Conservation (phyloP, 805 yeast species). For the Candida tammaniensis region DNA sequence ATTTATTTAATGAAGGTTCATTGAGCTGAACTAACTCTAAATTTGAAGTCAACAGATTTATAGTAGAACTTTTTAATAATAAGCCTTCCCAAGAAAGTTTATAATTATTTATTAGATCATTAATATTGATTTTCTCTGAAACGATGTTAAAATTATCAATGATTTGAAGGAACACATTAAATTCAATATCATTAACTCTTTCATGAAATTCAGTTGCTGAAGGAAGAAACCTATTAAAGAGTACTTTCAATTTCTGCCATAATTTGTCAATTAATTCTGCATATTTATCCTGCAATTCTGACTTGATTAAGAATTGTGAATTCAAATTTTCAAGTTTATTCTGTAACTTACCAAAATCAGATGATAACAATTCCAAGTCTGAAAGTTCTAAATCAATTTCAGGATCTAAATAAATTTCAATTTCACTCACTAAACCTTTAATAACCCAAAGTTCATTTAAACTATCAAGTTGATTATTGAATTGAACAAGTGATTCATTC, state of each 20-base stretch:
- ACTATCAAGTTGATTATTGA: conserved; percentile 8
- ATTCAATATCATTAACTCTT: conserved; percentile 9
- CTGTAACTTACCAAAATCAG: conserved; percentile 18
- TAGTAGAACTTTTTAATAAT: conserved; percentile 2
- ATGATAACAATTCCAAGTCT: conserved; percentile 18
- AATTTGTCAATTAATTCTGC: conserved; percentile 9
- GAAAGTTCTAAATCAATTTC: conserved; percentile 15
- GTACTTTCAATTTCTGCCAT: conserved; percentile 14
- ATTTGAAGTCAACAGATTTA: not conserved
- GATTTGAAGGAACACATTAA: conserved; percentile 10
- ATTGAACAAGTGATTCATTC: conserved; percentile 9
- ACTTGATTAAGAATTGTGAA: conserved; percentile 13
- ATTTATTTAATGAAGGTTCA: conserved; percentile 1
- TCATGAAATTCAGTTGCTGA: conserved; percentile 12
- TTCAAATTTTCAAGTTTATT: conserved; percentile 14
- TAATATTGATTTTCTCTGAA: conserved; percentile 9
- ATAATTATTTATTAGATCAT: conserved; percentile 10
- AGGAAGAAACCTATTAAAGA: conserved; percentile 21
- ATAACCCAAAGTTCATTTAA: conserved; percentile 27
- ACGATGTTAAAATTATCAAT: conserved; percentile 8
- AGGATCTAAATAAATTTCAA: conserved; percentile 12
- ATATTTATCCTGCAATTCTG: conserved; percentile 11
- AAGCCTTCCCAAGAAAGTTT: conserved; percentile 12
- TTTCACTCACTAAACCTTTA: conserved; percentile 24
- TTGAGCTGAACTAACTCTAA: not conserved